These are phyloP conservation scores for Stereum hirsutum DNA, from an alignment of 1,284 basidiomycete genomes.

Conservation along the genomic window DNA sequence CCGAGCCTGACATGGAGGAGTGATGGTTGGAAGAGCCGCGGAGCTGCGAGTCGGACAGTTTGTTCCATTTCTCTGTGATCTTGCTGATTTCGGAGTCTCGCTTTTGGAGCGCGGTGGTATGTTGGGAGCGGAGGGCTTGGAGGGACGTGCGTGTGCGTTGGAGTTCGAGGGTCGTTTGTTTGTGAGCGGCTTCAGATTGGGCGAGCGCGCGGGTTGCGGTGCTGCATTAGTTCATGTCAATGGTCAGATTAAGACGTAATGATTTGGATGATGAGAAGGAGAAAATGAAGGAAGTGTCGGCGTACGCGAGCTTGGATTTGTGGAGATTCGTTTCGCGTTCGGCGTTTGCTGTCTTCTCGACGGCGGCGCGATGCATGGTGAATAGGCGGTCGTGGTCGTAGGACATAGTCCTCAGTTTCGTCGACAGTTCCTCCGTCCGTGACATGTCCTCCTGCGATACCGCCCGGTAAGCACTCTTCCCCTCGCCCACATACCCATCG, in stretches of 20 bases:
- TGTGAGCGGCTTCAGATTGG: conserved; percentile 53
- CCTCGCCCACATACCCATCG: background rate
- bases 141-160: conserved; percentile 56
- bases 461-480: too few relatives aligned
- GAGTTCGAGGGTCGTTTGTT: conserved; percentile 56
- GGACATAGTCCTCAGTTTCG: conserved; percentile 66
- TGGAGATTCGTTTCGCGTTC: conserved; percentile 67
- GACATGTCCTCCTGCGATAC: conserved; percentile 75
- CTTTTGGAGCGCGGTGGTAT: conserved; percentile 72
- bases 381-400: conserved; percentile 79
- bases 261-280: background rate
- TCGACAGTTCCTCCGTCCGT: conserved; percentile 67
- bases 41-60: conserved; percentile 57
- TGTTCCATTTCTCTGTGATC: conserved; percentile 69
- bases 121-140: conserved; percentile 55
- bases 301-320: conserved; percentile 65
- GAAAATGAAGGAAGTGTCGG: conserved; percentile 12
- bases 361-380: conserved; percentile 49
- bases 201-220: conserved; percentile 44
- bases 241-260: background rate
- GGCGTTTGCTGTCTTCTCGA: conserved; percentile 52
- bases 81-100: conserved; percentile 76
- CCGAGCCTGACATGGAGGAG: too few relatives aligned
- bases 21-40: too few relatives aligned
- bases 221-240: conserved; percentile 27